A percentile compares a stretch with the other conserved stretches of the same genome.
These are phyloP conservation scores for Colletotrichum tanaceti DNA, from an alignment of 2,329 filamentous ascomycete genomes.

Conservation along the genomic window DNA sequence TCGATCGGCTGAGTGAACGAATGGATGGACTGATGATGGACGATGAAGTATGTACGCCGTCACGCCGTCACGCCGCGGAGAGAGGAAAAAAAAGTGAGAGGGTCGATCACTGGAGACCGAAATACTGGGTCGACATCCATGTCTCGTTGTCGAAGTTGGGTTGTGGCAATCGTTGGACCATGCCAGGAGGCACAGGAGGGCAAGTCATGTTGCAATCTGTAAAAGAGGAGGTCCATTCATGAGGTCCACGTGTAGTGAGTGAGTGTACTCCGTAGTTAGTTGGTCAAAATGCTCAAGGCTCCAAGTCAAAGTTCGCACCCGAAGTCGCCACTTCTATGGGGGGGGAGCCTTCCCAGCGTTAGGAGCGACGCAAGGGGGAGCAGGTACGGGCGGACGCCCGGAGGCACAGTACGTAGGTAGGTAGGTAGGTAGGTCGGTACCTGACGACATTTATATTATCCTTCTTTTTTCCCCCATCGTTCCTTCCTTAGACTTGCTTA, in stretches of 20 bases:
- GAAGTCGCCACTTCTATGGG: constrained; percentile 3
- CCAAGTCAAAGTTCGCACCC: background rate
- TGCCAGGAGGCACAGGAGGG: constrained; percentile 4
- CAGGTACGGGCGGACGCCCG: too few relatives aligned
- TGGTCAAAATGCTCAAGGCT: background rate
- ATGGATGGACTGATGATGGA: too few relatives aligned
- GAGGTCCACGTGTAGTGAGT: too few relatives aligned
- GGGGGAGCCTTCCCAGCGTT: background rate
- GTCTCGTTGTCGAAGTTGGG: constrained; percentile 2
- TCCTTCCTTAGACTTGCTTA: constrained; percentile 3
- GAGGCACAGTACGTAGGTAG: too few relatives aligned
- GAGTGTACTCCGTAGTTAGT: too few relatives aligned
- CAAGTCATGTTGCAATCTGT: background rate
- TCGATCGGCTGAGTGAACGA: constrained; percentile 7
- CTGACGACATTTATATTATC: background rate
- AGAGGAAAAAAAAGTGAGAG: background rate
- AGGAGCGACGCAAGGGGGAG: background rate
- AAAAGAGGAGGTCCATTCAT: background rate
- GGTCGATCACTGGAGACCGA: constrained; percentile 19
- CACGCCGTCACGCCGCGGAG: background rate
- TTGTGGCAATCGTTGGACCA: background rate
- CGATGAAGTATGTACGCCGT: background rate
- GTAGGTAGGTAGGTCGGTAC: too few relatives aligned
- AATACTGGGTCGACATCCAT: constrained; percentile 11
- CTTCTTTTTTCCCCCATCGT: background rate